Base-by-base conservation (phyloP, 78 protist genomes). In the Cavenderia fasciculata region DNA sequence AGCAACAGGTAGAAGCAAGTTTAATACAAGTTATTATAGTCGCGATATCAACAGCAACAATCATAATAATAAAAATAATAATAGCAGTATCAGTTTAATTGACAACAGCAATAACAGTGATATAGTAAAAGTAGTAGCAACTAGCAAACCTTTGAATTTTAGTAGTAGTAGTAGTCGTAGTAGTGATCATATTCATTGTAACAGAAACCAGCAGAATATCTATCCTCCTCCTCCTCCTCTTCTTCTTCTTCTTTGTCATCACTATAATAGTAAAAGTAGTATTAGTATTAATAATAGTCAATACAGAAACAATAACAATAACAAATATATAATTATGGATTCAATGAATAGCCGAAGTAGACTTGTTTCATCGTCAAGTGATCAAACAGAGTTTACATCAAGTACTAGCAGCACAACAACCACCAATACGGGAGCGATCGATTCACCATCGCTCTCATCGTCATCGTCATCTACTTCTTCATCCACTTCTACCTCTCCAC, bases 81-180 rank as follows among this genome's bases (percentile, higher is more conserved):
- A n/a, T n/a, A n/a, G 44, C 44, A 57, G 75, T 52, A 44, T 68
- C 75, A 68, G 75, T 68, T 68, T 52, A 68, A 68, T 25, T 33
- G 23, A 27, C 75, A 68, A 44, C 27, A 5, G 43, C 27, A 44
- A 68, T 38, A 4, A 4, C 27, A n/a, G 41, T 25, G 19, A 34
- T 44, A 2, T 18, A 40, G 5, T 46, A 65, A 40, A 21, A 34
- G 19, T 40, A 65, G 23, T 4, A 23, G 10, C 36, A 57, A 57
- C 2, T 25, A 57, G 21, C 63, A 23, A 57, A 21, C 10, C 7
- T 44, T n/a, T n/a, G n/a, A n/a, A n/a, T n/a, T n/a, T 47, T 12
- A 44, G 29, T 21, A 27, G 21, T 68, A 68, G 34, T 8, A 44
- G 27, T 44, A 44, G 34, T 44, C 38, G 27, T 68, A 68, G 75